Conservation (phyloP, 495 filamentous ascomycete genomes). For the Aspergillus steynii region DNA sequence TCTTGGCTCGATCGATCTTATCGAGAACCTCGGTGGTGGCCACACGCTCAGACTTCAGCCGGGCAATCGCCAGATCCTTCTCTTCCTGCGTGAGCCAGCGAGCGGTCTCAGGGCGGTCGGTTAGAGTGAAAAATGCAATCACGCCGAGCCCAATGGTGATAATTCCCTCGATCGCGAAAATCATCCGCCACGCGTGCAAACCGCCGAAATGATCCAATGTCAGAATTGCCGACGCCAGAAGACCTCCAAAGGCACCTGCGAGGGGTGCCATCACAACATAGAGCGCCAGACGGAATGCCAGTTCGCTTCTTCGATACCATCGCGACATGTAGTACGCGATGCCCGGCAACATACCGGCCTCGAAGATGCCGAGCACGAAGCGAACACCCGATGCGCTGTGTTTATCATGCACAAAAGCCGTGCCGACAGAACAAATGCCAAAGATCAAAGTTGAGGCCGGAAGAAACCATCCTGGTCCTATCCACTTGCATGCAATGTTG, state of each 20-base stretch:
- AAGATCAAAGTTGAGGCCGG: conserved; percentile 48
- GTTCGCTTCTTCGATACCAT: conserved; percentile 69
- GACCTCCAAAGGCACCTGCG: conserved; percentile 69
- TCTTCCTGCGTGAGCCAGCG: conserved; percentile 65
- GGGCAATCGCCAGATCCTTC: conserved; percentile 59
- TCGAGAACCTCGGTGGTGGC: conserved; percentile 61
- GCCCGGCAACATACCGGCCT: conserved; percentile 71
- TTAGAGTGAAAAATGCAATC: conserved; percentile 60
- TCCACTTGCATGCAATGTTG: conserved; percentile 58
- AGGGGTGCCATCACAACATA: conserved; percentile 63
- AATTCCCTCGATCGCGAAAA: conserved; percentile 77
- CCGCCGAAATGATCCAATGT: conserved; percentile 44
- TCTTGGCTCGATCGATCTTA: conserved; percentile 45
- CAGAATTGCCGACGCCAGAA: conserved; percentile 61
- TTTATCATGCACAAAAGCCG: conserved; percentile 48
- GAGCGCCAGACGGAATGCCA: conserved; percentile 57
- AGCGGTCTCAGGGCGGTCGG: conserved; percentile 66
- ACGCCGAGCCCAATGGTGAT: conserved; percentile 62
- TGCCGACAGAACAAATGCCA: conserved; percentile 48
- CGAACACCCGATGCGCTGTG: conserved; percentile 45
- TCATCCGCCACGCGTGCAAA: conserved; percentile 63
- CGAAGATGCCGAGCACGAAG: conserved; percentile 62
- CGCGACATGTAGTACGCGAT: conserved; percentile 71
- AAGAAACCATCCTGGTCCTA: conserved; percentile 53
- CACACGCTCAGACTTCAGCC: conserved; percentile 66